Evolutionary conservation across 2,329 filamentous ascomycete genomes (phyloP).

Genomic region (Neonectria coccinea): DNA sequence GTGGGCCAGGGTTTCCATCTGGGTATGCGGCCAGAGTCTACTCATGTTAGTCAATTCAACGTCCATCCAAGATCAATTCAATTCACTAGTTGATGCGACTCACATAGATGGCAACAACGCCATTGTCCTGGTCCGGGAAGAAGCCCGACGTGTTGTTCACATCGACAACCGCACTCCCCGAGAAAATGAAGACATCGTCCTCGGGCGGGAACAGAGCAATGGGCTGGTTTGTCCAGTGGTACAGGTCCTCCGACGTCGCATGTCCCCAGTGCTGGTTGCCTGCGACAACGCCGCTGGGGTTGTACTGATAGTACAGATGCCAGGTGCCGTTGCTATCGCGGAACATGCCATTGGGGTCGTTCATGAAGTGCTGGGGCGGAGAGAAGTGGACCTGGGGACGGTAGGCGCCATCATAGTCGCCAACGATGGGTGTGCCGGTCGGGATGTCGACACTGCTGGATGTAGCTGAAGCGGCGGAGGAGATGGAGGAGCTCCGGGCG

Average conservation of each 20-base stretch:
- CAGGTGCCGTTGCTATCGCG: constrained; percentile 67
- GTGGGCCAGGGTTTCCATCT: constrained; percentile 33
- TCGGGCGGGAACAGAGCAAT: constrained; percentile 68
- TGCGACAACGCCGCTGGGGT: constrained; percentile 55
- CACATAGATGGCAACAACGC: constrained; percentile 66
- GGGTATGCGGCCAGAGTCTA: constrained; percentile 40
- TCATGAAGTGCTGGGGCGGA: constrained; percentile 65
- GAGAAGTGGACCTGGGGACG: constrained; percentile 69
- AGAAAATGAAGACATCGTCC: constrained; percentile 60
- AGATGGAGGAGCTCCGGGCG: neutral
- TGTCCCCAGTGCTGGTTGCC: constrained; percentile 77
- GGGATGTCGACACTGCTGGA: constrained; percentile 28
- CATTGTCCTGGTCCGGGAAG: constrained; percentile 69
- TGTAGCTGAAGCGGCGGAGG: constrained; percentile 1
- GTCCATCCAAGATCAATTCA: neutral
- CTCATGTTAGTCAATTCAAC: neutral
- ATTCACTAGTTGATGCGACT: constrained; percentile 26
- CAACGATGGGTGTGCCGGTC: constrained; percentile 39
- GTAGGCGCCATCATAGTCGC: constrained; percentile 45
- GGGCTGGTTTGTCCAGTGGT: constrained; percentile 73
- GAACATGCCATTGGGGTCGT: constrained; percentile 75
- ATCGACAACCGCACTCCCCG: constrained; percentile 70
- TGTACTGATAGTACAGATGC: constrained; percentile 75
- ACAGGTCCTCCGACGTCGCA: constrained; percentile 71
- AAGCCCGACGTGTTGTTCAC: constrained; percentile 74